A percentile compares a stretch with the other conserved stretches of the same genome.
Conservation (phyloP, 352 stramenopile genomes). For the Plasmopara halstedii region DNA sequence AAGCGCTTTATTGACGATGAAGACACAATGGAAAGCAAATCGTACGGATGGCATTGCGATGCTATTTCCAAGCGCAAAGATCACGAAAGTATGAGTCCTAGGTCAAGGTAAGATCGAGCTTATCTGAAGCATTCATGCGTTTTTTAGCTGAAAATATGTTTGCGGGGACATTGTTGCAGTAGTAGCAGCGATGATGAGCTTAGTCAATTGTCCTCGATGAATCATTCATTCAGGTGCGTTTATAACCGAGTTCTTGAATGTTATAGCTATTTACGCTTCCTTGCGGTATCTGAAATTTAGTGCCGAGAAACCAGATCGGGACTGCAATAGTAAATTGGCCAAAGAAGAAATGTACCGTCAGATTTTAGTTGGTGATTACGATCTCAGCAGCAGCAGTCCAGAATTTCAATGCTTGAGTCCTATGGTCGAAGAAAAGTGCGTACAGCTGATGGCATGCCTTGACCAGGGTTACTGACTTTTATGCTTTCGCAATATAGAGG, state of each 20-base stretch:
- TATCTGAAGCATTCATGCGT: neutral
- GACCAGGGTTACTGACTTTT: slow-evolving; percentile 1
- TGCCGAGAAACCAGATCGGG: slow-evolving; percentile 32
- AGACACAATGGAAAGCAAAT: slow-evolving; percentile 28
- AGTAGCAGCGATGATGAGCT: slow-evolving; percentile 80
- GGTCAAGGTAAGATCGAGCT: slow-evolving; percentile 32
- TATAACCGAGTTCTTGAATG: neutral
- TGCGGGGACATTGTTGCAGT: slow-evolving; percentile 9
- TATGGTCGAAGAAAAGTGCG: slow-evolving; percentile 67
- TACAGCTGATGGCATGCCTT: slow-evolving; percentile 2
- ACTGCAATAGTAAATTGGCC: slow-evolving; percentile 41
- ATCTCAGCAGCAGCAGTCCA: slow-evolving; percentile 60
- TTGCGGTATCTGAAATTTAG: slow-evolving; percentile 8
- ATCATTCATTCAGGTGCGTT: slow-evolving; percentile 55
- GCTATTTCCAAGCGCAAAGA: slow-evolving; percentile 34
- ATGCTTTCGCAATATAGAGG: slow-evolving; percentile 26
- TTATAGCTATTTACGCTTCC: neutral
- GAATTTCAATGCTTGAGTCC: slow-evolving; percentile 66
- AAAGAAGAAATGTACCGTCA: slow-evolving; percentile 63
- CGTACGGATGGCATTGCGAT: slow-evolving; percentile 22
- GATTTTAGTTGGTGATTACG: slow-evolving; percentile 43
- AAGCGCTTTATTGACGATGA: slow-evolving; percentile 62
- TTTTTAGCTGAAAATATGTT: neutral
- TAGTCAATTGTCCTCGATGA: slow-evolving; percentile 57
- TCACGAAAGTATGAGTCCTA: slow-evolving; percentile 39